These are phyloP conservation scores for Dothiorella sarmentorum DNA, from an alignment of 2,329 filamentous ascomycete species.

Conservation along the genomic window DNA sequence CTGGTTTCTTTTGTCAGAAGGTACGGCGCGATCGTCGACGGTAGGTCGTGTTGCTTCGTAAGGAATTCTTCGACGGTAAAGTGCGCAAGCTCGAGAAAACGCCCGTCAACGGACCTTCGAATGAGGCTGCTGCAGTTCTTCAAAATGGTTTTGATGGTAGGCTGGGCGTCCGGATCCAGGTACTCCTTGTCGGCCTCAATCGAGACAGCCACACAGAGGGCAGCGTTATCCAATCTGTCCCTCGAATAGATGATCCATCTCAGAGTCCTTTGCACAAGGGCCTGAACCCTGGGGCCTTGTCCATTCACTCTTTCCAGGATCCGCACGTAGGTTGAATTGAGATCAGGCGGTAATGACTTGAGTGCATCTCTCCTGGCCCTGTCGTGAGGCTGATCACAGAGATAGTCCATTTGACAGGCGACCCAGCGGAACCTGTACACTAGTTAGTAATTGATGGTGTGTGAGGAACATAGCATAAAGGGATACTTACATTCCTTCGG, in stretches of 20 bases:
- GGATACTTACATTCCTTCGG: not conserved
- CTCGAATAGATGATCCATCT: not conserved
- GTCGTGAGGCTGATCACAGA: not conserved
- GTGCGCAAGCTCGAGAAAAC: not conserved
- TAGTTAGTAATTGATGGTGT: no score
- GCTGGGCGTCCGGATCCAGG: not conserved
- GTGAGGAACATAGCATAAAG: not conserved
- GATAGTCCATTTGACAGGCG: not conserved
- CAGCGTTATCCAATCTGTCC: rapidly evolving
- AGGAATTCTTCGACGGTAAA: not conserved
- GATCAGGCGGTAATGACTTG: not conserved
- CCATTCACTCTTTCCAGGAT: not conserved
- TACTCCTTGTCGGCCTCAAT: not conserved
- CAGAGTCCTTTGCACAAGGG: not conserved
- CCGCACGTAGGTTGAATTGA: not conserved
- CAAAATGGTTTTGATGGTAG: not conserved
- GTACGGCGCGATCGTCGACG: no score
- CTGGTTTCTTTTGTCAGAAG: no score
- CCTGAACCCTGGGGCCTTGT: no score
- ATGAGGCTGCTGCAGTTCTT: not conserved
- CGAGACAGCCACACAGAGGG: not conserved
- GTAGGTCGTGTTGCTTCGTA: no score
- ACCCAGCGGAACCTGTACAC: not conserved
- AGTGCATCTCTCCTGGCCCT: not conserved
- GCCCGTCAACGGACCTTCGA: not conserved